Evolutionary conservation across 768 basidiomycete genomes (phyloP).

Genomic region (Ramaria sp.): DNA sequence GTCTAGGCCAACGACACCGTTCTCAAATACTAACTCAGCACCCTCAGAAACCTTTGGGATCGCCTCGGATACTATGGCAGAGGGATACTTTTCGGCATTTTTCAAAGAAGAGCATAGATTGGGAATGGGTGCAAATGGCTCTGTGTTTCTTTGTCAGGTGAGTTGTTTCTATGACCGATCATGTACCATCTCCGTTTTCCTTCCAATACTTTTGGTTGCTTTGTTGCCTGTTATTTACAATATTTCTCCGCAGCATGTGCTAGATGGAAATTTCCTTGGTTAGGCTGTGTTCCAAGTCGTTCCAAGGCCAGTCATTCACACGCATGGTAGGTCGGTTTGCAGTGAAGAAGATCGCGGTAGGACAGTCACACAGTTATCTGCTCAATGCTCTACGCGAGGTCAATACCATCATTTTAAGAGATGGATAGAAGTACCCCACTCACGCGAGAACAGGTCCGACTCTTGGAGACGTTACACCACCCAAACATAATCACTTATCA

Average conservation of each 20-base stretch:
- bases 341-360: slow-evolving; percentile 94
- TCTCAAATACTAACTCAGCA: not conserved
- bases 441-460: slow-evolving; percentile 43
- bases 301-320: not conserved
- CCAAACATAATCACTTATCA: slow-evolving; percentile 94
- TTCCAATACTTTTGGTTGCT: not conserved
- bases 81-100: slow-evolving; percentile 88
- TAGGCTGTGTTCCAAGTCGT: slow-evolving; percentile 13
- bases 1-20: slow-evolving; percentile 22
- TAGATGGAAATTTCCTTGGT: slow-evolving; percentile 83
- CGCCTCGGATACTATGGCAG: slow-evolving; percentile 66
- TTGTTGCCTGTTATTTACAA: not conserved
- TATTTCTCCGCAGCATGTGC: slow-evolving; percentile 47
- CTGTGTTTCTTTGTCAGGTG: slow-evolving; percentile 82
- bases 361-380: slow-evolving; percentile 79
- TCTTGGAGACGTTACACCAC: slow-evolving; percentile 80
- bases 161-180: slow-evolving; percentile 11
- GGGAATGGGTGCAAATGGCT: slow-evolving; percentile 94
- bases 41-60: slow-evolving; percentile 25
- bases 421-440: not conserved
- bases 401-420: slow-evolving; percentile 4
- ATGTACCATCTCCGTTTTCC: not conserved
- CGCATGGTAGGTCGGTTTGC: slow-evolving; percentile 62
- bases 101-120: slow-evolving; percentile 83
- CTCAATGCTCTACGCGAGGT: slow-evolving; percentile 73